These are phyloP conservation scores for Handroanthus guayacan DNA, from an alignment of 257 asterid species.

Conservation along the genomic window DNA sequence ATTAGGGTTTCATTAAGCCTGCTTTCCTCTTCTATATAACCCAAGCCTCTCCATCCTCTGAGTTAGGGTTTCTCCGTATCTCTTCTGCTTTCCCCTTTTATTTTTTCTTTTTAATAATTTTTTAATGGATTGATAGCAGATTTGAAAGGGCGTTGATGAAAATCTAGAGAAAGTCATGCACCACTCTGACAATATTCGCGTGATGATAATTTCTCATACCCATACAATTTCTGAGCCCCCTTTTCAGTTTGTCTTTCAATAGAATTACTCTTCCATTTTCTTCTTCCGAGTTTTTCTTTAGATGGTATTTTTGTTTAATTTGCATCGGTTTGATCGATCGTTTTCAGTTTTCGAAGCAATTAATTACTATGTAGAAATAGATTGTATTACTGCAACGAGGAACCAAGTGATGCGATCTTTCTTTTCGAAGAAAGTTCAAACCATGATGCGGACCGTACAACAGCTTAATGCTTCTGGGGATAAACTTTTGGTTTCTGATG, in stretches of 20 bases:
- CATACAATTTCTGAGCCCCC: constrained; percentile 50
- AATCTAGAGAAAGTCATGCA: constrained; percentile 52
- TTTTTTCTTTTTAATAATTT: neutral
- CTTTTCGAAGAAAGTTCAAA: constrained; percentile 40
- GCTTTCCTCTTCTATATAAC: constrained; percentile 11
- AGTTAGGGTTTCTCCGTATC: neutral
- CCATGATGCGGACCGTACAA: constrained; percentile 62
- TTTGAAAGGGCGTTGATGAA: constrained; percentile 47
- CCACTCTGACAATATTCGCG: constrained; percentile 48
- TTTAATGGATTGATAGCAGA: neutral
- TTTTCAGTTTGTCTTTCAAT: too few species aligned
- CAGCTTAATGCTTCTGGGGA: constrained; percentile 48
- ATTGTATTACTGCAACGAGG: constrained; percentile 1
- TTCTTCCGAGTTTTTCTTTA: neutral
- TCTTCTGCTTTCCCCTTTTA: neutral
- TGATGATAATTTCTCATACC: constrained; percentile 52
- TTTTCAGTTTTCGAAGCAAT: neutral
- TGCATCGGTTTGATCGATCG: neutral
- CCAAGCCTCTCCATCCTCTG: neutral
- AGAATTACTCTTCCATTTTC: neutral
- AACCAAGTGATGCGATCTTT: constrained; percentile 54
- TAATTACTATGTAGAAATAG: neutral
- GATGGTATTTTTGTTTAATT: too few species aligned
- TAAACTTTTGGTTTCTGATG: constrained; percentile 46
- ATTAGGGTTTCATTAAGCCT: constrained; percentile 3